Conservation (phyloP, 768 basidiomycete species). For the Leccinum fibrillosum region DNA sequence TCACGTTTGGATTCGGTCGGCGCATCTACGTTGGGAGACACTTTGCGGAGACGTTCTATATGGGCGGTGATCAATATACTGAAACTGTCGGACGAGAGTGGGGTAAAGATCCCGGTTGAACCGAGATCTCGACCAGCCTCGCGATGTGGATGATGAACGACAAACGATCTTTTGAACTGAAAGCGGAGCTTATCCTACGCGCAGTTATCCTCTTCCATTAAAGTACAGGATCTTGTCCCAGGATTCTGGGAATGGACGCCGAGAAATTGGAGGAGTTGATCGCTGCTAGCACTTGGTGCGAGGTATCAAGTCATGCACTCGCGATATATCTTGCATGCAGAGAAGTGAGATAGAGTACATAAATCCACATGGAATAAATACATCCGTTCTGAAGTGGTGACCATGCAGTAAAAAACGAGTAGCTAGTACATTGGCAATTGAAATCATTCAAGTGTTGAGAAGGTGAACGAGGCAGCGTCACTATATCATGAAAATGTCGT, state of each 20-base stretch:
- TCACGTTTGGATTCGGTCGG: slow-evolving; percentile 21
- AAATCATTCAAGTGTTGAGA: not conserved
- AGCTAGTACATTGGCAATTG: not conserved
- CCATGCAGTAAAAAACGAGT: not conserved
- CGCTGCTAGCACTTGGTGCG: not conserved
- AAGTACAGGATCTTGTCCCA: not conserved
- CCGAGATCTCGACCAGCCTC: not conserved
- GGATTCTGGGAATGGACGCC: not conserved
- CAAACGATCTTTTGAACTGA: not conserved
- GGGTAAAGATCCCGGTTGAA: slow-evolving; percentile 2
- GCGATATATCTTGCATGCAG: not conserved
- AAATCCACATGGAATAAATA: not conserved
- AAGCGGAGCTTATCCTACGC: not conserved
- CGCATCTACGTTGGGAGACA: slow-evolving; percentile 16
- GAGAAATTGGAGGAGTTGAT: not conserved
- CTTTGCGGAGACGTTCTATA: slow-evolving; percentile 6
- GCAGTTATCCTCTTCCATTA: slow-evolving; percentile 6
- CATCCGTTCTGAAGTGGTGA: not conserved
- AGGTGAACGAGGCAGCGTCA: not conserved
- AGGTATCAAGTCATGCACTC: not conserved
- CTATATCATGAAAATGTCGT: not conserved
- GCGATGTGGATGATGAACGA: not conserved
- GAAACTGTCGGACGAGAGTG: not conserved
- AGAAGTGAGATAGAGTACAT: not conserved
- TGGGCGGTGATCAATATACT: not conserved